Base-by-base conservation (phyloP, 1,284 basidiomycete genomes). In the Naganishia albida region DNA sequence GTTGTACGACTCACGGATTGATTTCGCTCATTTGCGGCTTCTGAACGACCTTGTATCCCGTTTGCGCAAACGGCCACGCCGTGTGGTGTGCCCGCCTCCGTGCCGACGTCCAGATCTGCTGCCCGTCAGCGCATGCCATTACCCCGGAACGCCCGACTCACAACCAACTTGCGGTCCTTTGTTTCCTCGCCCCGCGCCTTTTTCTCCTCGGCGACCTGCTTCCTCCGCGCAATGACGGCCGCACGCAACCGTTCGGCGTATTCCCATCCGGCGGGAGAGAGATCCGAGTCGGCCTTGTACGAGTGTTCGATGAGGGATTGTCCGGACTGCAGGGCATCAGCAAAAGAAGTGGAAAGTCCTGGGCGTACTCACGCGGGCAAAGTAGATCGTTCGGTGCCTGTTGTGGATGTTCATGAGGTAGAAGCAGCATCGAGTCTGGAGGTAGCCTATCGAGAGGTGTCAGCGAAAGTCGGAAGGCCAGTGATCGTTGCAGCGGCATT, bases 331-430 rank as follows among this genome's bases (percentile, higher is more conserved):
- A 20, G 25, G 18, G 23, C 26, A 26, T 89, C 63, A 67, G 55
- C 46, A 28, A 52, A 16, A 42, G 46, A 25, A 26, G 38, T 18
- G 65, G 51, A 63, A 54, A 15, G 50, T 13, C 23, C 20, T 43
- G 34, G 23, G 18, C 3, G 15, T 4, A 77, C 88, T 67, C 73
- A 94, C 92, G 52, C 93, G 82, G 6, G 93, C 93, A 78, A 96
- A 95, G 78, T 92, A 95, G 67, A 94, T 95, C 49, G 88, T 93
- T 23, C 94, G 85, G 71, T 88, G 89, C 55, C 85, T 83, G 74
- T 95, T 95, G 81, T 99, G 94, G 63, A 95, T 97, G 77, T 96
- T 98, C 95, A 96, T 97, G 66, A 96, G 84, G 84, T 94, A 96
- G 75, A 78, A 75, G 73, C 78, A 77, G 74, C 80, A 78, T 68